Evolutionary conservation across 768 basidiomycete species (phyloP), one percentile per base, ranked within the genome.

Genomic region (Tricholoma terreum): DNA sequence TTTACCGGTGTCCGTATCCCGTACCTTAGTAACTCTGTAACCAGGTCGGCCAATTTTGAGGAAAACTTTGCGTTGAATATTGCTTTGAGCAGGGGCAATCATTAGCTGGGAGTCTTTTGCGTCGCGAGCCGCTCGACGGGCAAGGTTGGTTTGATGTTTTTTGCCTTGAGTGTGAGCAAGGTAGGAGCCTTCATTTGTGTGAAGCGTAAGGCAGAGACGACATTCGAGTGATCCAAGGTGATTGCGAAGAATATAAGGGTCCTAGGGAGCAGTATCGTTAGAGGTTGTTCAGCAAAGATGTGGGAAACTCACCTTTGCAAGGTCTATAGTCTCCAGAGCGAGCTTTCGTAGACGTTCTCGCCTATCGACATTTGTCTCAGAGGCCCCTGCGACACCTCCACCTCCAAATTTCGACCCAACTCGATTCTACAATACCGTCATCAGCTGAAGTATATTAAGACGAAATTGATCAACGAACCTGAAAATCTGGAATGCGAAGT

Each of bases 171-270:
- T 99, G 66, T 99, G 97, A 0, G 97, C 97, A 49, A 99, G 89
- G 71, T 98, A 98, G 12, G 95, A 97, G 17, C 97, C 97, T 75
- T 99, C 97, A 66, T 98, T 98, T n/a, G 96, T 98, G 75, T 99
- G 97, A 10, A 99, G 83, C 0, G 97, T 99, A 48, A 99, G 77
- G 72, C 97, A 98, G 27, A 99, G 83, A 66, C 95, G 92, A 77
- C 97, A 99, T 84, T 98, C 96, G 40, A 98, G 84, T 8, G 95
- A 98, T 40, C 97, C 97, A 57, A 99, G 83, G 73, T 99, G 97
- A 71, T 98, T 99, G 73, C 96, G 92, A 35, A 99, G 85, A 69
- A 99, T 98, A 72, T 98, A 98, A 7, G 96, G 96, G 75, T 98
- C 96, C 93, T 92, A 63, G 46, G 7, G 35, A n/a, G 10, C 53